A percentile compares a stretch with the other conserved stretches of the same genome.
Conservation (phyloP, 257 asterid genomes). For the Lycium barbarum region DNA sequence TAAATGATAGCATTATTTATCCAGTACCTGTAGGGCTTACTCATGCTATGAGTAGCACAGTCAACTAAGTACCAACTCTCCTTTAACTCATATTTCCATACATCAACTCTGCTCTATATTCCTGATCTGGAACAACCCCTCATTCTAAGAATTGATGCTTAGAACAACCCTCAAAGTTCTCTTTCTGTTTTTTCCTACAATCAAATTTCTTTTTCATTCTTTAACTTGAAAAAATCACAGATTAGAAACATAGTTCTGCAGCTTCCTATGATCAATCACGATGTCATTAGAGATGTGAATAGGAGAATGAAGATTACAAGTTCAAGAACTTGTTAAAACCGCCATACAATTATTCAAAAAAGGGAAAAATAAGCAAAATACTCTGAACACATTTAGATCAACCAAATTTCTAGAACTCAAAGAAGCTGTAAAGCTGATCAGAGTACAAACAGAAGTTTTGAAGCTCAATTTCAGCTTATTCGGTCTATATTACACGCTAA, state of each 20-base stretch:
- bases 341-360: neutral
- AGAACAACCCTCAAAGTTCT: neutral
- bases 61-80: neutral
- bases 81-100: neutral
- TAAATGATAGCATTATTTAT: neutral
- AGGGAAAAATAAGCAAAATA: neutral
- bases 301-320: neutral
- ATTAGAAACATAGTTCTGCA: neutral
- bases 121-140: neutral
- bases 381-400: neutral
- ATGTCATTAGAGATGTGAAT: neutral
- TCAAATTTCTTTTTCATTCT: neutral
- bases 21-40: neutral
- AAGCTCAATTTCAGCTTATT: neutral
- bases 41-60: neutral
- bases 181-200: neutral
- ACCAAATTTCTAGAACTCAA: neutral
- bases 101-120: neutral
- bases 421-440: neutral
- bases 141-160: neutral
- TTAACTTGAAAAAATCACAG: neutral
- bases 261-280: neutral
- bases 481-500: neutral
- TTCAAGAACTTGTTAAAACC: neutral
- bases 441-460: slow-evolving; percentile 14